Evolutionary conservation across 2,329 filamentous ascomycete genomes (phyloP), one percentile per base, ranked within the genome.

Genomic region (Alternaria sp.): DNA sequence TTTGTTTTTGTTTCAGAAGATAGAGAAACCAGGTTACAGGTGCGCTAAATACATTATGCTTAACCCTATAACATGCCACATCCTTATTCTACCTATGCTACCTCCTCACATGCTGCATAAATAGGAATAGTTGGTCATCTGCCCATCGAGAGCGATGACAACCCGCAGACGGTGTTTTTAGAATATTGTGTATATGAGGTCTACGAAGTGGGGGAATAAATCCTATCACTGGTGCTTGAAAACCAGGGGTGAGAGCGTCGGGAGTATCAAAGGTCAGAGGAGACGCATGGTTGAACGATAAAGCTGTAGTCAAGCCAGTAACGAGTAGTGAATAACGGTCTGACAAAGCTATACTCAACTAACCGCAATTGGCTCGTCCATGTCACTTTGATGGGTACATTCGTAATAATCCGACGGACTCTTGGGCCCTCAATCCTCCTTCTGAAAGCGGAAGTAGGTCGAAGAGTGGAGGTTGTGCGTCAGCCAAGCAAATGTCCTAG

Each of bases 401-500:
- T 34, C 20, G 46, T n/a, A 36, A 34, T 22, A n/a, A 34, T 36
- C 12, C n/a, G 12, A 34, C 20, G n/a, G 18, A 32, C 32, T 49
- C 12, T 7, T 34, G 30, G 5, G 46, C 16, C 18, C 18, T 11
- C n/a, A 8, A 20, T 6, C 20, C 30, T 50, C 32, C 25, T 27
- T 50, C 46, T 25, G 20, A 8, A 50, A 38, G 46, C 22, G 46
- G 14, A 25, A 22, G 32, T 10, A 36, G 46, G 46, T 36, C 46
- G 46, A 32, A 36, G 30, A 25, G 32, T 49, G 30, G 22, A 50
- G 14, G 11, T 36, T 32, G 25, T 50, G 46, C 32, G 32, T 38
- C 30, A 50, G 46, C 46, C 46, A 50, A 36, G 7, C 46, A 50
- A 32, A 50, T 27, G 30, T 36, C 20, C 46, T 22, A 20, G 46